phyloP scores from a whole-genome alignment of 805 yeast genomes.

The Candida endomychidarum region DNA sequence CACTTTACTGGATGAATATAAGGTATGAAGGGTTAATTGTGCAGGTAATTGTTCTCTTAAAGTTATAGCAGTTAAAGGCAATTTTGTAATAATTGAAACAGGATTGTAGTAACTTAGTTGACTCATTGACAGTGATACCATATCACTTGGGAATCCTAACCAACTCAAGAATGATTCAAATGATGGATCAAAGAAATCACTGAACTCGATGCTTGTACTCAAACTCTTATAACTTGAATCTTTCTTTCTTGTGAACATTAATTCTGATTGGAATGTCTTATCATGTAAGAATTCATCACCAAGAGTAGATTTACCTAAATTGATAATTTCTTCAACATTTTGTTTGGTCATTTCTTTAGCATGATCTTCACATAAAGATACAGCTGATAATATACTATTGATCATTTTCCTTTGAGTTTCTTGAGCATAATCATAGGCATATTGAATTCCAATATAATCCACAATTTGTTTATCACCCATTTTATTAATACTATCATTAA shows the following conservation, averaged over 20 bases:
- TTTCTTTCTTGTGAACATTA: slow-evolving; percentile 78
- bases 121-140: slow-evolving; percentile 24
- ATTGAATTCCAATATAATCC: slow-evolving; percentile 61
- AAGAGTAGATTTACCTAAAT: slow-evolving; percentile 61
- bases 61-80: slow-evolving; percentile 31
- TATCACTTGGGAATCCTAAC: slow-evolving; percentile 39
- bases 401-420: slow-evolving; percentile 69
- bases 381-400: slow-evolving; percentile 61
- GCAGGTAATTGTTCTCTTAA: slow-evolving; percentile 34
- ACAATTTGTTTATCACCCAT: slow-evolving; percentile 55
- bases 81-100: slow-evolving; percentile 24
- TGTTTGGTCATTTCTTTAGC: slow-evolving; percentile 62
- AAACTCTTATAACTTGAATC: slow-evolving; percentile 63
- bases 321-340: slow-evolving; percentile 62
- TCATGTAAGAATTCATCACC: slow-evolving; percentile 62
- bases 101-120: slow-evolving; percentile 38
- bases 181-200: slow-evolving; percentile 82
- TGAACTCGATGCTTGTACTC: slow-evolving; percentile 55
- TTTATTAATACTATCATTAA: slow-evolving; percentile 50
- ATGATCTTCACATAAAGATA: slow-evolving; percentile 60
- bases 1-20: slow-evolving; percentile 39
- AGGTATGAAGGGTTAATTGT: slow-evolving; percentile 40
- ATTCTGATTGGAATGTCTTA: slow-evolving; percentile 62
- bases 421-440: slow-evolving; percentile 65
- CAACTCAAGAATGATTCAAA: slow-evolving; percentile 55